A percentile compares a stretch with the other conserved stretches of the same genome.
Evolutionary conservation across 1,284 basidiomycete genomes (phyloP).

Genomic region (Omphalotus olearius): DNA sequence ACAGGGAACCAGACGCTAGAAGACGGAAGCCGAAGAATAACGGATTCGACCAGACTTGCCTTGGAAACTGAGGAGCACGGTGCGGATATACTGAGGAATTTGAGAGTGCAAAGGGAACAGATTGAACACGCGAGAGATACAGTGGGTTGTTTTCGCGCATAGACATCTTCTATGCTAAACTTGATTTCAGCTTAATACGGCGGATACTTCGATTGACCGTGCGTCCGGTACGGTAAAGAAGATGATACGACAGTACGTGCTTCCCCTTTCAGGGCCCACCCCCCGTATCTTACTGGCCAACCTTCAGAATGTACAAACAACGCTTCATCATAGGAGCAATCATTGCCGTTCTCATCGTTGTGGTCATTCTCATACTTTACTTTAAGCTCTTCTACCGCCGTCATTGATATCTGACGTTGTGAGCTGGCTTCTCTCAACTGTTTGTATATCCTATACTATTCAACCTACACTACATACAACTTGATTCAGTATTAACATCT

Average conservation of each 20-base stretch:
- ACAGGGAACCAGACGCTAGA: constrained; percentile 64
- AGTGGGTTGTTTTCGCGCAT: constrained; percentile 37
- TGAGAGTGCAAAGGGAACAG: constrained; percentile 87
- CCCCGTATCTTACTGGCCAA: background rate
- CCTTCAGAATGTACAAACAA: constrained; percentile 38
- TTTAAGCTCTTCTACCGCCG: constrained; percentile 35
- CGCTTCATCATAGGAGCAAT: constrained; percentile 34
- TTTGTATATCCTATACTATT: no score
- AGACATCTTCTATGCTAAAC: background rate
- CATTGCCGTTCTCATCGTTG: constrained; percentile 33
- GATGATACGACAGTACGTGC: constrained; percentile 41
- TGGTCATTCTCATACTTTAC: constrained; percentile 38
- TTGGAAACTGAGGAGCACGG: constrained; percentile 93
- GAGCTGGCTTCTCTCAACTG: no score
- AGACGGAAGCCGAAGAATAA: constrained; percentile 70
- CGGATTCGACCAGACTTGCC: constrained; percentile 85
- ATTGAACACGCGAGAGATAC: constrained; percentile 89
- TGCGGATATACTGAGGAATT: constrained; percentile 80
- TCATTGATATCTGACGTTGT: background rate
- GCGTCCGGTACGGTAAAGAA: constrained; percentile 40
- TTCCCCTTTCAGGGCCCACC: background rate
- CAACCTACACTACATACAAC: no score
- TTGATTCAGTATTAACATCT: no score
- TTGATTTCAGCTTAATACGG: constrained; percentile 30
- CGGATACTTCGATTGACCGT: constrained; percentile 38